Evolutionary conservation across 2,329 filamentous ascomycete genomes (phyloP).

Genomic region (Fusarium virguliforme): DNA sequence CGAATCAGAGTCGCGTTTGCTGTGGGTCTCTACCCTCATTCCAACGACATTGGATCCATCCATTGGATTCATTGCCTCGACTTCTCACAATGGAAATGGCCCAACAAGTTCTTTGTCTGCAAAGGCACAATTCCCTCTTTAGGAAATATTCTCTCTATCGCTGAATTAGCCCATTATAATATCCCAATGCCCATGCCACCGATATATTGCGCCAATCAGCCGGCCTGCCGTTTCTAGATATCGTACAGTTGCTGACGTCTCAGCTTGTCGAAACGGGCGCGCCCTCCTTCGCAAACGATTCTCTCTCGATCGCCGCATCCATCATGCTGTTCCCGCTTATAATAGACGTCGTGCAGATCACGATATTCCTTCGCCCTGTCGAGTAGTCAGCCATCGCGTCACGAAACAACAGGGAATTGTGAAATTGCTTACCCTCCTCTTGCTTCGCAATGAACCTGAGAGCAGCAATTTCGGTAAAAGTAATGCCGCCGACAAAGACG

Average conservation of each 20-base stretch:
- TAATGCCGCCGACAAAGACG: slow-evolving; percentile 98
- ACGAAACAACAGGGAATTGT: not conserved
- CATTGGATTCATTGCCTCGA: slow-evolving; percentile 5
- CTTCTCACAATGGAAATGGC: slow-evolving; percentile 25
- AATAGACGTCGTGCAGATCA: slow-evolving; percentile 94
- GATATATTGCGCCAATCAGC: slow-evolving; percentile 28
- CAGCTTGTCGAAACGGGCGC: slow-evolving; percentile 41
- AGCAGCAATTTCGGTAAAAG: slow-evolving; percentile 95
- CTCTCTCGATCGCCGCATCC: slow-evolving; percentile 84
- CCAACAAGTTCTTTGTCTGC: slow-evolving; percentile 8
- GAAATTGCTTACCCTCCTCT: slow-evolving; percentile 74
- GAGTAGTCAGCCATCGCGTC: slow-evolving; percentile 32
- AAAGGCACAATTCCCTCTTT: not conserved
- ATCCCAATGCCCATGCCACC: slow-evolving; percentile 12
- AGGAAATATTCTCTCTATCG: not conserved
- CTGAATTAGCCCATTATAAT: slow-evolving; percentile 6
- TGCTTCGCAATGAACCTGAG: slow-evolving; percentile 90
- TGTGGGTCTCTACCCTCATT: slow-evolving; percentile 45
- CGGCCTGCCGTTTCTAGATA: slow-evolving; percentile 36
- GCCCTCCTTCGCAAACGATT: slow-evolving; percentile 69
- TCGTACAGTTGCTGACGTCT: slow-evolving; percentile 40
- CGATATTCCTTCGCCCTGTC: slow-evolving; percentile 81
- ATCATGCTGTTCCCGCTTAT: slow-evolving; percentile 93
- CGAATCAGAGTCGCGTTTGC: slow-evolving; percentile 45
- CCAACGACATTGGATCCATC: slow-evolving; percentile 28